Percentiles rank a stretch among this genome's conserved stretches.
phyloP scores from a whole-genome alignment of 768 basidiomycete genomes.

The Rhodosporidiobolus odoratus region DNA sequence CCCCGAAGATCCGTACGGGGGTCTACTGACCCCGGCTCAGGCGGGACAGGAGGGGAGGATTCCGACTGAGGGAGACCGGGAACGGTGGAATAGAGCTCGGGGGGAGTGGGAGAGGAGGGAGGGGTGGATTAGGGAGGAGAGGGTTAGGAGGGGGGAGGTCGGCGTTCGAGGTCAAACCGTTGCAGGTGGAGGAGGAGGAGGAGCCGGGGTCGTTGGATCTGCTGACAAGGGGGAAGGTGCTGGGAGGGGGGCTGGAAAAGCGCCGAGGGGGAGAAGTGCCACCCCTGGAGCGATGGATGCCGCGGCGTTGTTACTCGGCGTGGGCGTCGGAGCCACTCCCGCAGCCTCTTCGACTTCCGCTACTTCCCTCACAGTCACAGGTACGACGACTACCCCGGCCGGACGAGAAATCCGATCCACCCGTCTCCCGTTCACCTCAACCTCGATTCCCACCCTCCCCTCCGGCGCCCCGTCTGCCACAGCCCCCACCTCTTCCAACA shows the following conservation, averaged over 20 bases:
- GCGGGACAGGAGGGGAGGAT: slow-evolving; percentile 67
- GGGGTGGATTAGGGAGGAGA: neutral
- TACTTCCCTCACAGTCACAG: too few species aligned
- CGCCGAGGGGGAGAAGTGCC: neutral
- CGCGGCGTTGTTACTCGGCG: too few species aligned
- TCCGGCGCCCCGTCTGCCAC: neutral
- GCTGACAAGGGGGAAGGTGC: too few species aligned
- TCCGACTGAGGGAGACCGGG: slow-evolving; percentile 60
- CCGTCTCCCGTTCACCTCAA: too few species aligned
- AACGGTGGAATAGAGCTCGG: slow-evolving; percentile 67
- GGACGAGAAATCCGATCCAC: too few species aligned
- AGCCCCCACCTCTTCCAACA: neutral
- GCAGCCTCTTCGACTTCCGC: too few species aligned
- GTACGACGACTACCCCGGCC: too few species aligned
- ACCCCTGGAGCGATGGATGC: neutral
- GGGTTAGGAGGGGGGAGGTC: neutral
- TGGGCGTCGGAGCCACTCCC: too few species aligned
- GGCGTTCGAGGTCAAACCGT: too few species aligned
- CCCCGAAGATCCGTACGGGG: slow-evolving; percentile 71
- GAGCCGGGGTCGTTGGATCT: neutral
- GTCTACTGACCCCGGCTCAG: slow-evolving; percentile 63
- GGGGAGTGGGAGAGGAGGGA: slow-evolving; percentile 57
- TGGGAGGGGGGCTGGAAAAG: neutral
- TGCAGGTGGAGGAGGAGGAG: neutral
- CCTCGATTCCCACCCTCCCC: neutral